Evolutionary conservation across 768 basidiomycete genomes (phyloP).

Genomic region (Russula lepida): DNA sequence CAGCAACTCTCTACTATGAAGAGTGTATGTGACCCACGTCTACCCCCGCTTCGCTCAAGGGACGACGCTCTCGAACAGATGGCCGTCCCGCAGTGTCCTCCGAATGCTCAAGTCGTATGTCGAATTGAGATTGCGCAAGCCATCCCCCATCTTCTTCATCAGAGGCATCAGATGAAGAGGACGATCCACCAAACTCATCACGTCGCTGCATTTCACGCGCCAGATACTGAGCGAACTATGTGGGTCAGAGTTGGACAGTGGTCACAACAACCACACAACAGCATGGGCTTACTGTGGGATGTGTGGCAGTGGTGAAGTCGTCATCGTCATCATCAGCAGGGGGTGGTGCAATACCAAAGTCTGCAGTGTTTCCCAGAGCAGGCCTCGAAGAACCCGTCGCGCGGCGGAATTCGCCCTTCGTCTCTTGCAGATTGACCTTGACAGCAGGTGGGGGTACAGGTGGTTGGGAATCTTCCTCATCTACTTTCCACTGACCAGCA

Average conservation of each 20-base stretch:
- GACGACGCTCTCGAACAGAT: constrained; percentile 25
- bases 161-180: constrained; percentile 36
- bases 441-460: constrained; percentile 10
- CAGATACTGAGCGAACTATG: constrained; percentile 73
- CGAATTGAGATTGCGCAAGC: constrained; percentile 72
- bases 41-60: constrained; percentile 27
- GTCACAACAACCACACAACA: neutral
- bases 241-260: neutral
- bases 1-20: neutral
- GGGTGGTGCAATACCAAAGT: constrained; percentile 48
- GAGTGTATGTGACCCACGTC: constrained; percentile 21
- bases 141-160: constrained; percentile 71
- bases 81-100: constrained; percentile 22
- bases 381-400: constrained; percentile 35
- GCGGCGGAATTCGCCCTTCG: constrained; percentile 53
- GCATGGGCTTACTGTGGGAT: constrained; percentile 35
- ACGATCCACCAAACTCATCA: constrained; percentile 47
- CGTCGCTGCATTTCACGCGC: constrained; percentile 62
- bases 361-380: constrained; percentile 46
- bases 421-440: constrained; percentile 22
- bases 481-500: constrained; percentile 53
- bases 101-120: constrained; percentile 26
- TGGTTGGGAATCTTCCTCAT: constrained; percentile 37
- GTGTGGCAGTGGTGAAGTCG: constrained; percentile 35
- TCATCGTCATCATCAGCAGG: constrained; percentile 40